phyloP scores from a whole-genome alignment of 2,329 filamentous ascomycete genomes.

The Hypoxylon sp. region DNA sequence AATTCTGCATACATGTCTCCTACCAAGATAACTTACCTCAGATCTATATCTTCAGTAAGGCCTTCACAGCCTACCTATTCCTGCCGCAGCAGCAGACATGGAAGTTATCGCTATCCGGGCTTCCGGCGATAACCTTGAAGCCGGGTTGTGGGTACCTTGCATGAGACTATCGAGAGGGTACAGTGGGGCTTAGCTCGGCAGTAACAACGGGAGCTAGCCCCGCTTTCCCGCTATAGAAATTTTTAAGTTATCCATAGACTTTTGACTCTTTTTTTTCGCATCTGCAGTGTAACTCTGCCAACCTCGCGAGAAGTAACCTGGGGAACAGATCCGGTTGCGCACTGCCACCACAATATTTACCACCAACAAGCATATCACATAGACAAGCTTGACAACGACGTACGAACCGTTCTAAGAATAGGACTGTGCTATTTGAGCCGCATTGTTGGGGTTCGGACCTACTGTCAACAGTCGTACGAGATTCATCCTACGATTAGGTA shows the following conservation, averaged over 20 bases:
- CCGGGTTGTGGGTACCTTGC: slow-evolving; percentile 5
- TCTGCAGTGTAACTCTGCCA: slow-evolving; percentile 19
- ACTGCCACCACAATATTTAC: slow-evolving; percentile 24
- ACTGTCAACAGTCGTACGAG: not conserved
- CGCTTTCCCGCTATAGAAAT: slow-evolving; percentile 21
- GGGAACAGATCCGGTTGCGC: slow-evolving; percentile 11
- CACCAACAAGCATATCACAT: not conserved
- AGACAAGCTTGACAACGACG: not conserved
- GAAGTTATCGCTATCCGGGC: slow-evolving; percentile 5
- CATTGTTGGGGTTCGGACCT: not conserved
- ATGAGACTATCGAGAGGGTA: slow-evolving; percentile 4
- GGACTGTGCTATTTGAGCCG: slow-evolving; percentile 1
- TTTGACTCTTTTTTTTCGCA: not conserved
- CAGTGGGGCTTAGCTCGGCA: slow-evolving; percentile 22
- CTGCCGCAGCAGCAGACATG: slow-evolving; percentile 11
- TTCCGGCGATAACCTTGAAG: slow-evolving; percentile 9
- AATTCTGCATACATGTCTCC: not conserved
- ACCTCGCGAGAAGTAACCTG: not conserved
- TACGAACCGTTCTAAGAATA: not conserved
- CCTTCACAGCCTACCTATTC: slow-evolving; percentile 16
- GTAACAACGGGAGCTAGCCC: not conserved
- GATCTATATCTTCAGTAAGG: not conserved
- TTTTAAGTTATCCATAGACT: not conserved
- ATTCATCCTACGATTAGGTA: not conserved
- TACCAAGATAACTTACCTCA: not conserved